Percentiles rank a stretch among this genome's conserved stretches.
Conservation (phyloP, 2,329 filamentous ascomycete species). For the Neonectria ditissima region DNA sequence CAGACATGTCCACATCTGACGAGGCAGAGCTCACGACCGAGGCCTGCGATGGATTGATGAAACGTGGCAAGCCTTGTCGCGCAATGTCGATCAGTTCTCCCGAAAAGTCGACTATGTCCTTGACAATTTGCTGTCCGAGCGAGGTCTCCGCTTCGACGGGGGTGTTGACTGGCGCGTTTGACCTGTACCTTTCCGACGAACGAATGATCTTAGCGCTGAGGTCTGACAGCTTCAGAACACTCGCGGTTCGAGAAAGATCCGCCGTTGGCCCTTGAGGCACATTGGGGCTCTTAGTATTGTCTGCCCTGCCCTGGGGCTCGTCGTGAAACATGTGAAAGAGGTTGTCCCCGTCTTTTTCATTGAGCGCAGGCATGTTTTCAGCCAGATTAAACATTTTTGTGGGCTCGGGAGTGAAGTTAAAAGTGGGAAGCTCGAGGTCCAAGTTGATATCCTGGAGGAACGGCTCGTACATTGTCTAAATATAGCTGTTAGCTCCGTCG, state of each 20-base stretch:
- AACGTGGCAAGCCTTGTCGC: slow-evolving; percentile 20
- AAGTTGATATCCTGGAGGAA: slow-evolving; percentile 19
- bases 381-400: slow-evolving; percentile 12
- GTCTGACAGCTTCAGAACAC: slow-evolving; percentile 21
- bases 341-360: slow-evolving; percentile 11
- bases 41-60: slow-evolving; percentile 1
- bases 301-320: not conserved
- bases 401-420: slow-evolving; percentile 14
- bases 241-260: slow-evolving; percentile 5
- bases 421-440: slow-evolving; percentile 16
- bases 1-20: not conserved
- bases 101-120: slow-evolving; percentile 29
- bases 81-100: slow-evolving; percentile 30
- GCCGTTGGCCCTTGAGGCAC: slow-evolving; percentile 7
- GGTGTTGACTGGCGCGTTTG: not conserved
- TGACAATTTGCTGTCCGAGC: slow-evolving; percentile 17
- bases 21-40: not conserved
- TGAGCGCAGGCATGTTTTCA: not conserved
- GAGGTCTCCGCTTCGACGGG: not conserved
- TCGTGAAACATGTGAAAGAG: slow-evolving; percentile 6
- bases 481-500: slow-evolving; percentile 1
- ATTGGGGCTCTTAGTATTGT: not conserved
- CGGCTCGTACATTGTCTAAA: slow-evolving; percentile 16
- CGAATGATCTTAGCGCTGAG: slow-evolving; percentile 28
- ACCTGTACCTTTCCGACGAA: slow-evolving; percentile 18